These are phyloP conservation scores for Phytophthora hibernalis DNA, from an alignment of 352 stramenopile species.

Conservation along the genomic window DNA sequence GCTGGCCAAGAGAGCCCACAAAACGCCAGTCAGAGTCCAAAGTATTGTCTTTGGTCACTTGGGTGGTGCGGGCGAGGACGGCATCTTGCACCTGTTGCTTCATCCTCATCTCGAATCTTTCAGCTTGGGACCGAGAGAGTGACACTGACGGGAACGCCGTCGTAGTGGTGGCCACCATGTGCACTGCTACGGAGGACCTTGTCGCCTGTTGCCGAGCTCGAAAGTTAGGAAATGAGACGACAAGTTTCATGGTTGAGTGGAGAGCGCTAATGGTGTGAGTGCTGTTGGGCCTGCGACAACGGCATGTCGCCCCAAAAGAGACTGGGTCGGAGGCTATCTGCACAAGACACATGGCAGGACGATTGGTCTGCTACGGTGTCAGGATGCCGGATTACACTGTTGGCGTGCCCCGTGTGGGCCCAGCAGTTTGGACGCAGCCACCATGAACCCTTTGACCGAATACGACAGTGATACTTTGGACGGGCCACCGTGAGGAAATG, in stretches of 20 bases:
- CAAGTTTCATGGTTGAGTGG: neutral
- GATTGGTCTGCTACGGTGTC: conserved; percentile 4
- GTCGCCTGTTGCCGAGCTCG: conserved; percentile 11
- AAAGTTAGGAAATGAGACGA: conserved; percentile 35
- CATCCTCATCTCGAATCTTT: conserved; percentile 48
- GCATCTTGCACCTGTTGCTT: conserved; percentile 55
- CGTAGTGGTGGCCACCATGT: conserved; percentile 8
- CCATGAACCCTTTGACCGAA: conserved; percentile 1
- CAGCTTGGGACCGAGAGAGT: conserved; percentile 33
- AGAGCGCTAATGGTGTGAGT: conserved; percentile 6
- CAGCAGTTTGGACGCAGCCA: neutral
- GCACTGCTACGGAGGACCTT: conserved; percentile 3
- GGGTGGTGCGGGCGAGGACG: conserved; percentile 36
- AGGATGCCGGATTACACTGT: conserved; percentile 3
- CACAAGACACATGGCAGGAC: conserved; percentile 24
- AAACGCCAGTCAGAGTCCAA: conserved; percentile 53
- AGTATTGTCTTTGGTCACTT: conserved; percentile 24
- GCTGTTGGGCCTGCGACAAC: conserved; percentile 21
- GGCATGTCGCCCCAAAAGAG: conserved; percentile 24
- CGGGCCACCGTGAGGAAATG: neutral
- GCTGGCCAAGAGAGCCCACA: conserved; percentile 40
- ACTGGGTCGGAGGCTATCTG: neutral
- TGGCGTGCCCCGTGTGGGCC: neutral
- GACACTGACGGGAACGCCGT: conserved; percentile 38
- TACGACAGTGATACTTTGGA: neutral